These are phyloP conservation scores for Amylostereum chailletii DNA, from an alignment of 1,284 basidiomycete species.

Conservation along the genomic window DNA sequence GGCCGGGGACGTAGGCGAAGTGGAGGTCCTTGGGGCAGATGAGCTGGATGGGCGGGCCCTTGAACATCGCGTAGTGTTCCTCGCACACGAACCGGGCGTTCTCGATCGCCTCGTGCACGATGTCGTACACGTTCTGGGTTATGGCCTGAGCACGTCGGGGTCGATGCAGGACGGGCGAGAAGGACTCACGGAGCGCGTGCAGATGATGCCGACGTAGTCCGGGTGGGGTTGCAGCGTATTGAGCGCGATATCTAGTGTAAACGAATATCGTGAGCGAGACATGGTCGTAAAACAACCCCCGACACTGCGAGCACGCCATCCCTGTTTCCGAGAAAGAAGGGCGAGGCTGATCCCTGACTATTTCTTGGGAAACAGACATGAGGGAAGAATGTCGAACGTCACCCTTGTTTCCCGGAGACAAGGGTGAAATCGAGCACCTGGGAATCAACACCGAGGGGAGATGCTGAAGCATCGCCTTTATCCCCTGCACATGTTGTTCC, in stretches of 20 bases:
- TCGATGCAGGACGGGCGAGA: slow-evolving; percentile 2
- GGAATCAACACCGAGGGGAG: too few species aligned
- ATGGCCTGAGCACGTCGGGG: slow-evolving; percentile 4
- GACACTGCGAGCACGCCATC: too few species aligned
- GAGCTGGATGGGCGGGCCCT: slow-evolving; percentile 92
- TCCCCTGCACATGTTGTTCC: too few species aligned
- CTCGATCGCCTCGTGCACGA: slow-evolving; percentile 97
- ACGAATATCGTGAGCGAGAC: slow-evolving; percentile 6
- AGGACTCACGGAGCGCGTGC: slow-evolving; percentile 73
- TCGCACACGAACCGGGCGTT: slow-evolving; percentile 98
- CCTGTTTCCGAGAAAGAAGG: too few species aligned
- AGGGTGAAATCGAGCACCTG: too few species aligned
- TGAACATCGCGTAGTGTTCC: slow-evolving; percentile 96
- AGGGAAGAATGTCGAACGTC: too few species aligned
- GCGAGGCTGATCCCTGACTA: too few species aligned
- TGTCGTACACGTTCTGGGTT: slow-evolving; percentile 80
- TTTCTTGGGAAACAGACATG: too few species aligned
- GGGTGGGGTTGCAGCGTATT: slow-evolving; percentile 84
- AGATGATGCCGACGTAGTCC: slow-evolving; percentile 98
- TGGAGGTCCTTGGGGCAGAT: slow-evolving; percentile 85
- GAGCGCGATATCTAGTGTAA: slow-evolving; percentile 71
- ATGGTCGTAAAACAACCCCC: too few species aligned
- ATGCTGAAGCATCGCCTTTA: too few species aligned
- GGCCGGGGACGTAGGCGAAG: slow-evolving; percentile 96
- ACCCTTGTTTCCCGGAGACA: too few species aligned